These are phyloP conservation scores for Penicillium psychrosexuale DNA, from an alignment of 2,329 filamentous ascomycete species.

Conservation along the genomic window DNA sequence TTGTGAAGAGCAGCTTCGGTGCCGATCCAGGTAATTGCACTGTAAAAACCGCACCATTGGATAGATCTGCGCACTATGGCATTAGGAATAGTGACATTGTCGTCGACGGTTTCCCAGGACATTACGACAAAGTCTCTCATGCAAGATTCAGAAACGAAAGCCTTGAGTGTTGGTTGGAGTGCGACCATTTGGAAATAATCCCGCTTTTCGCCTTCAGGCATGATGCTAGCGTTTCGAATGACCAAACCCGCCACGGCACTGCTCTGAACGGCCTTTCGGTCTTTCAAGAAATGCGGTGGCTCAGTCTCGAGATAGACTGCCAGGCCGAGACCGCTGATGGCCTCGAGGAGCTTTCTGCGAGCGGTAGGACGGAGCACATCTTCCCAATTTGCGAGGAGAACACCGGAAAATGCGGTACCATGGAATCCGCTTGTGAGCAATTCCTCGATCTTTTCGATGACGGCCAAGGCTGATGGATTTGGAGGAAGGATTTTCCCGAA, in stretches of 20 bases:
- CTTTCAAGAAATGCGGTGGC: constrained; percentile 41
- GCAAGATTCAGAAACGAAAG: constrained; percentile 47
- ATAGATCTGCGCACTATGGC: constrained; percentile 44
- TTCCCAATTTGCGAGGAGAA: constrained; percentile 46
- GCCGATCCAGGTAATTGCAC: constrained; percentile 46
- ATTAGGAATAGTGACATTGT: constrained; percentile 39
- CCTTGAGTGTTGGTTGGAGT: constrained; percentile 44
- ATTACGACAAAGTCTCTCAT: constrained; percentile 44
- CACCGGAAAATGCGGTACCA: constrained; percentile 36
- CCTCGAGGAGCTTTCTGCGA: constrained; percentile 32
- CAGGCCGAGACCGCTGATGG: constrained; percentile 37
- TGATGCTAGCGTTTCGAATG: constrained; percentile 43
- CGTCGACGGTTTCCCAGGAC: constrained; percentile 47
- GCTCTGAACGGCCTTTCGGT: constrained; percentile 35
- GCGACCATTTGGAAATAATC: constrained; percentile 46
- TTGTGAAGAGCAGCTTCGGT: constrained; percentile 37
- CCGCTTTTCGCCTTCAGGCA: constrained; percentile 41
- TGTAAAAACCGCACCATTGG: constrained; percentile 50
- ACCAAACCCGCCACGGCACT: constrained; percentile 39
- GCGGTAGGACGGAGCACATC: constrained; percentile 28
- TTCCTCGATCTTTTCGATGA: constrained; percentile 31
- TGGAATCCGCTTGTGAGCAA: constrained; percentile 26
- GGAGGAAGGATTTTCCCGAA: constrained; percentile 21
- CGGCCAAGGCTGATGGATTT: constrained; percentile 23
- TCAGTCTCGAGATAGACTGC: constrained; percentile 44